Base-by-base conservation (phyloP, 768 basidiomycete genomes). In the Lentinula aciculospora region DNA sequence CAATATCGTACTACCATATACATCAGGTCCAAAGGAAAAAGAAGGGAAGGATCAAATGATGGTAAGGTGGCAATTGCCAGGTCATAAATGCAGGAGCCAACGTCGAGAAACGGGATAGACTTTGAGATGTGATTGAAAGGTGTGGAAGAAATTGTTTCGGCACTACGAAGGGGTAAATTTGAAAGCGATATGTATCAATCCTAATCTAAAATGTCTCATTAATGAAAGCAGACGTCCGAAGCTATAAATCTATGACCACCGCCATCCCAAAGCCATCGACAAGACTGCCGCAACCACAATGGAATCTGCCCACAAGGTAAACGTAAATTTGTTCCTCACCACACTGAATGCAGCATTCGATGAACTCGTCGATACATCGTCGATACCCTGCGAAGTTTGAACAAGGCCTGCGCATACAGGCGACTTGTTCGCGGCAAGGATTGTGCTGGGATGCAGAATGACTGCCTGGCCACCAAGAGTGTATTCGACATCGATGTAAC, bases 401-500 rank as follows among this genome's bases (percentile, higher is more conserved):
- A 58, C 49, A 21, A 53, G 31, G 5, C 56, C 50, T 8, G 29
- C 15, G 40, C 80, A 80, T 9, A 81, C 59, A 1, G 72, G 72
- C 1, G 77, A 76, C 17, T 71, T 71, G 21, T 63, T 59, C 40
- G 77, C 70, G 19, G 65, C 56, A 9, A 66, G 58, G 27, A 72
- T 65, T 3, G 55, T 46, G 40, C 55, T 56, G 4, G 81, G 82
- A 2, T 81, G 69, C 25, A 89, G 75, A 53, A 89, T 72, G 37
- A 79, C 75, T 2, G 88, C 76, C 15, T 74, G 72, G 34, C 88
- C 89, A 27, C 89, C 88, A 53, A 72, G 72, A 7, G 77, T 77
- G 65, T 92, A 92, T 59, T 84, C 72, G 23, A 83, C 79, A 25
- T 81, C 75, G 50, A 92, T 63, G 34, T 76, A 81, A 39, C 86